Conservation (phyloP, 768 basidiomycete species). For the Lactifluus hygrophoroides region DNA sequence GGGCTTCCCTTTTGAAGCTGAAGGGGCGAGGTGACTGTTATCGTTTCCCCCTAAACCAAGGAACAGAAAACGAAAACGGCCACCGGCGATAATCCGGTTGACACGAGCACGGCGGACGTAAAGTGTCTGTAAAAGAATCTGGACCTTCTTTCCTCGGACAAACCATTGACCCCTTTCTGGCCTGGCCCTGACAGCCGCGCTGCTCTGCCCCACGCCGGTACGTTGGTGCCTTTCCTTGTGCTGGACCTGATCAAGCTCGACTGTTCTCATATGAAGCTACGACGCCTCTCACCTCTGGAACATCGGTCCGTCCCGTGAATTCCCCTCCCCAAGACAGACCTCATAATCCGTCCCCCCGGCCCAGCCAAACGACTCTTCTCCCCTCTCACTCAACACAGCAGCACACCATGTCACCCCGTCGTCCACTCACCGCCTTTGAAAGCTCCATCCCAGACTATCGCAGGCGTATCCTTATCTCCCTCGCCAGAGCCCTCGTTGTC, state of each 20-base stretch:
- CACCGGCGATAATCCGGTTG: background rate
- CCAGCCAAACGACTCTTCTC: background rate
- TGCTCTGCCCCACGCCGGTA: background rate
- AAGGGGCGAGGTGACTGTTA: too few species aligned
- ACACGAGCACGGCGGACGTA: background rate
- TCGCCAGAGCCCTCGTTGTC: conserved; percentile 6
- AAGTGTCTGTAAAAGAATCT: background rate
- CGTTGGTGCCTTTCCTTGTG: conserved; percentile 24
- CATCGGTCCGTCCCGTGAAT: background rate
- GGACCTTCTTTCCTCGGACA: background rate
- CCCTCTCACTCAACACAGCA: background rate
- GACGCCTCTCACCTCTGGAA: background rate
- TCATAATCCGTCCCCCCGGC: background rate
- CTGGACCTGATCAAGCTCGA: conserved; percentile 42
- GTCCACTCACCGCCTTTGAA: conserved; percentile 13
- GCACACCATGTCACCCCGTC: conserved; percentile 8
- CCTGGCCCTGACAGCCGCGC: background rate
- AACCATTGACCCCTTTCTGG: background rate
- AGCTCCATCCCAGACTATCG: conserved; percentile 18
- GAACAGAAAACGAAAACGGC: background rate
- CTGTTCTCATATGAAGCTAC: conserved; percentile 29
- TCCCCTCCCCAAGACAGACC: too few species aligned
- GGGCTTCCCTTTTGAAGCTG: too few species aligned
- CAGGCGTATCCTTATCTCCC: conserved; percentile 17
- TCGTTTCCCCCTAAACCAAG: too few species aligned